Evolutionary conservation across 2,329 filamentous ascomycete genomes (phyloP).

Genomic region (Alternaria sp.): DNA sequence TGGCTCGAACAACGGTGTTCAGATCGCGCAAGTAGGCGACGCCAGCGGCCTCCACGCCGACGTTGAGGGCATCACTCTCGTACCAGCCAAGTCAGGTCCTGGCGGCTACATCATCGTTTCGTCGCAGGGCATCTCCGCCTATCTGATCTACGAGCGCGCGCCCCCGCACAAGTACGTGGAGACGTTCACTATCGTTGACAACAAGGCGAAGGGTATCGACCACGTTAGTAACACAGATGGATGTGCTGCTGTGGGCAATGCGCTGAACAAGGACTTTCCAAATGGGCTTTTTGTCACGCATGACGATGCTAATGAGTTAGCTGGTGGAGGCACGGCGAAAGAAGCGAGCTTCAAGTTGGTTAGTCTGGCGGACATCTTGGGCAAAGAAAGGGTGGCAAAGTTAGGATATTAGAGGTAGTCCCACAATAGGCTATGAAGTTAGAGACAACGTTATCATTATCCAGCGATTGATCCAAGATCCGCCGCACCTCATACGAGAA

Average conservation of each 20-base stretch:
- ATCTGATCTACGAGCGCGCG: conserved; percentile 58
- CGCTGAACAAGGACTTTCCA: conserved; percentile 48
- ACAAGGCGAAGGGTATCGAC: conserved; percentile 53
- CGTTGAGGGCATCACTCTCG: conserved; percentile 61
- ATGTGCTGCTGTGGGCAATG: conserved; percentile 55
- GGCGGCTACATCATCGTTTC: conserved; percentile 61
- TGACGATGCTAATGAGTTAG: conserved; percentile 61
- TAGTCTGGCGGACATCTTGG: conserved; percentile 36
- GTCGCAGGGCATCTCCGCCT: conserved; percentile 61
- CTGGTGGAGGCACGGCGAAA: conserved; percentile 53
- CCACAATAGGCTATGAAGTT: neutral
- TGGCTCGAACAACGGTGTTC: conserved; percentile 41
- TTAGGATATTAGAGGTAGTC: conserved; percentile 25
- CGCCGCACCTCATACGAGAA: neutral
- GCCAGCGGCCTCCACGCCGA: conserved; percentile 57
- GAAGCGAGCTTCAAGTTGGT: conserved; percentile 60
- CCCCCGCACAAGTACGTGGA: conserved; percentile 58
- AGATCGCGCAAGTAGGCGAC: conserved; percentile 54
- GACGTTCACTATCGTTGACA: conserved; percentile 57
- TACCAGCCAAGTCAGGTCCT: conserved; percentile 53
- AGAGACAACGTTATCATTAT: neutral
- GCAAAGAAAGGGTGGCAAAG: conserved; percentile 23
- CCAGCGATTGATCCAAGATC: neutral
- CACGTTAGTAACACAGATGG: conserved; percentile 63
- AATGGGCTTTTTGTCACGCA: conserved; percentile 59